phyloP scores from a whole-genome alignment of 176 grass and related monocot genomes.

The Ampelocalamus luodianensis region DNA sequence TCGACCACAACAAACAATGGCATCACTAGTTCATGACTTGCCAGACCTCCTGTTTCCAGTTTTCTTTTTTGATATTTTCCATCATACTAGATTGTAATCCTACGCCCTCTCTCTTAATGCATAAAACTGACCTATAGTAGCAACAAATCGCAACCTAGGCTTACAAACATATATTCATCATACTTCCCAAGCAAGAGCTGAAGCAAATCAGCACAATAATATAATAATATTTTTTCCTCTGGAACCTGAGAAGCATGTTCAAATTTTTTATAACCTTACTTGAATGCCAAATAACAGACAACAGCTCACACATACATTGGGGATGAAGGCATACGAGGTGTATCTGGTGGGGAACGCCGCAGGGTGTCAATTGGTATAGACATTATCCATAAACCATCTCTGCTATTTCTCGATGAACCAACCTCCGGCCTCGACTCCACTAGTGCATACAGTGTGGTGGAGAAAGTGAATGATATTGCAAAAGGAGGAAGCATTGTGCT shows the following conservation, averaged over 20 bases:
- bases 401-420: slow-evolving; percentile 74
- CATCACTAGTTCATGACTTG: background rate
- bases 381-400: slow-evolving; percentile 71
- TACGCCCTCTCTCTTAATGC: background rate
- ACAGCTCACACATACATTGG: slow-evolving; percentile 76
- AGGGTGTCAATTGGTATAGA: slow-evolving; percentile 70
- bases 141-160: background rate
- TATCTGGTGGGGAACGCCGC: slow-evolving; percentile 67
- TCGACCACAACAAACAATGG: background rate
- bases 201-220: background rate
- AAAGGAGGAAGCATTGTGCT: slow-evolving; percentile 76
- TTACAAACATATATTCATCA: background rate
- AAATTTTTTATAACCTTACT: background rate
- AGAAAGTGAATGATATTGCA: slow-evolving; percentile 76
- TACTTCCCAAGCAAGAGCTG: background rate
- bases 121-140: background rate
- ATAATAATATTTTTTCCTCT: background rate
- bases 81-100: background rate
- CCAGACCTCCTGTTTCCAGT: background rate
- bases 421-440: slow-evolving; percentile 82
- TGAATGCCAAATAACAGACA: slow-evolving; percentile 49
- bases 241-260: background rate
- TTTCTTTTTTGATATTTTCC: background rate
- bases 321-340: slow-evolving; percentile 63
- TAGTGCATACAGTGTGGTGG: slow-evolving; percentile 69